These are phyloP conservation scores for Heimioporus retisporus DNA, from an alignment of 1,284 basidiomycete species.

Conservation along the genomic window DNA sequence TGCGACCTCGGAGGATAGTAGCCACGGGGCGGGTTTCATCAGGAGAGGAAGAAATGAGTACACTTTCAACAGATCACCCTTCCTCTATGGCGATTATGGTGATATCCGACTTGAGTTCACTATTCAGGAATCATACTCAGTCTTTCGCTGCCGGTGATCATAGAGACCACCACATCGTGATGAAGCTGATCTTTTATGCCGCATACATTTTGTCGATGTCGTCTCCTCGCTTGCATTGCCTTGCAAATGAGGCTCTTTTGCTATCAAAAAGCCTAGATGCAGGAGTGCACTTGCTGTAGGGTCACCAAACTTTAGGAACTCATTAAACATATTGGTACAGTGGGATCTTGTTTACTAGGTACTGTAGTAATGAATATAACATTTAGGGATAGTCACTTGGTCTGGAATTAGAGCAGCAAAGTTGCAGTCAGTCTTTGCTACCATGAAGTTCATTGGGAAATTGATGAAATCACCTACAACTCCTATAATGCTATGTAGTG, in stretches of 20 bases:
- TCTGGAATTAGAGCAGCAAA: too few relatives aligned
- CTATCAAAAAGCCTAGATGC: conserved; percentile 32
- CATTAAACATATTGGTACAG: too few relatives aligned
- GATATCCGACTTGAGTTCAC: conserved; percentile 36
- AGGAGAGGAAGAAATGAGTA: conserved; percentile 6
- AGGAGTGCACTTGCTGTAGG: conserved; percentile 10
- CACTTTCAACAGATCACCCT: conserved; percentile 28
- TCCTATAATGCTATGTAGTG: too few relatives aligned
- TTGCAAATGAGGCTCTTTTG: conserved; percentile 54
- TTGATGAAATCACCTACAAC: too few relatives aligned
- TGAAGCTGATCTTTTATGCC: conserved; percentile 52
- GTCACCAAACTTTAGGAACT: too few relatives aligned
- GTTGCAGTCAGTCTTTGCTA: too few relatives aligned
- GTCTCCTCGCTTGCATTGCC: conserved; percentile 42
- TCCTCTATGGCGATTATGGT: conserved; percentile 29
- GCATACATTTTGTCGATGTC: conserved; percentile 51
- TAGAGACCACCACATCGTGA: conserved; percentile 20
- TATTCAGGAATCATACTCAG: conserved; percentile 29
- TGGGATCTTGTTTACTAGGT: too few relatives aligned
- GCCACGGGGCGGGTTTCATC: conserved; percentile 19
- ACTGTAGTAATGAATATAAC: too few relatives aligned
- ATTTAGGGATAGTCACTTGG: too few relatives aligned
- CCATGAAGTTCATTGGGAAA: too few relatives aligned
- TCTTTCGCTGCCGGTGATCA: conserved; percentile 7
- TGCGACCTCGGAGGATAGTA: conserved; percentile 58